Base-by-base conservation (phyloP, 2,329 filamentous ascomycete species). In the Parastagonospora avenae region DNA sequence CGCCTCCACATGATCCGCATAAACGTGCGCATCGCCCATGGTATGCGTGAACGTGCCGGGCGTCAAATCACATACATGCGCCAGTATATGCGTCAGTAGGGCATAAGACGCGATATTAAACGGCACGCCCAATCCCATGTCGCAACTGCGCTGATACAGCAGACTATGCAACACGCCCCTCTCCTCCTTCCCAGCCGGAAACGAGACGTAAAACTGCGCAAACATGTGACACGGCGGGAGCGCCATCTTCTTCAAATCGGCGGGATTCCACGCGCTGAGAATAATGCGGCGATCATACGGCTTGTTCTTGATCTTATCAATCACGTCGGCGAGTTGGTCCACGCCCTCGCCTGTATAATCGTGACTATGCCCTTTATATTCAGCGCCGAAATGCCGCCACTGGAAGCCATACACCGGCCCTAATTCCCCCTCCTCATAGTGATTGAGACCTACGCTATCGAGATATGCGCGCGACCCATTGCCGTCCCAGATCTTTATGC, bases 51-150 rank as follows among this genome's bases (percentile, higher is more conserved):
- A 82, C 44, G 85, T 93, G 0, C 93, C 94, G 0, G 94, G 92
- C 1, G 90, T 83, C 47, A 99, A 76, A 61, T 92, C 88, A 68
- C 89, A 92, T 9, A 89, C 91, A 70, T 92, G 88, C 1, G 94
- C 93, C 40, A 99, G 78, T 89, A 99, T 97, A 74, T 97, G 92
- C 36, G 92, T 97, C 35, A 99, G 79, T 49, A 99, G 79, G 30
- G 94, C 92, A 76, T 99, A 99, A 58, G 85, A 90, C 1, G 93
- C 94, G 66, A 99, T 97, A 73, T 99, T 99, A 80, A 99, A 99
- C 1, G 94, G 94, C 16, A 97, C 92, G 7, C 92, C 94, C 0
- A 99, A 85, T 0, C 94, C 94, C 91, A 97, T 97, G 72, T 99
- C 94, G 77, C 92, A 97, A 5, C 87, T 92, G 4, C 94, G 83